Evolutionary conservation across 495 filamentous ascomycete genomes (phyloP).

Genomic region (Neurospora sublineolata): DNA sequence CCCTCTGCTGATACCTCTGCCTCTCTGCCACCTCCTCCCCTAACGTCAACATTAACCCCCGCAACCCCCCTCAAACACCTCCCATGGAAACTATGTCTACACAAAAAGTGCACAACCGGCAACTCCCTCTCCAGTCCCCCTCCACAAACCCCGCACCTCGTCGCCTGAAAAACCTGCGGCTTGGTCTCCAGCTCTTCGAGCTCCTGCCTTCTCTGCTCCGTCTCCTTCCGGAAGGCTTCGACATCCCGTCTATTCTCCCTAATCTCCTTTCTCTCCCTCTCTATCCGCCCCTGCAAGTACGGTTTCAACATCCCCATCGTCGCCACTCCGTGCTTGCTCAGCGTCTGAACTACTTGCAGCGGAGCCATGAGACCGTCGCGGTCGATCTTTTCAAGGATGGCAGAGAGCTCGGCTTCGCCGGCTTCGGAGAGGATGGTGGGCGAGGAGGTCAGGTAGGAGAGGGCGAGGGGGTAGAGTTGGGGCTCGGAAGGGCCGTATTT

Average conservation of each 20-base stretch:
- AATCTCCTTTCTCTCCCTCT: slow-evolving; percentile 78
- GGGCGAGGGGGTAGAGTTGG: slow-evolving; percentile 81
- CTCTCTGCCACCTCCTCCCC: slow-evolving; percentile 9
- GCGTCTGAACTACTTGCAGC: slow-evolving; percentile 88
- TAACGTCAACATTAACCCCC: slow-evolving; percentile 13
- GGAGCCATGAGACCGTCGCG: slow-evolving; percentile 88
- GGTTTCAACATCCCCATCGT: slow-evolving; percentile 96
- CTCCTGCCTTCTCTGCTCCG: slow-evolving; percentile 64
- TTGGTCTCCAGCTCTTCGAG: slow-evolving; percentile 63
- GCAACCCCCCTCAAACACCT: slow-evolving; percentile 50
- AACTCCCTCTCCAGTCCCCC: slow-evolving; percentile 56
- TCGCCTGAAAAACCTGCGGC: slow-evolving; percentile 80
- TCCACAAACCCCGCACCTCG: slow-evolving; percentile 66
- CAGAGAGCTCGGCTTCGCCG: slow-evolving; percentile 67
- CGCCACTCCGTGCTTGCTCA: slow-evolving; percentile 53
- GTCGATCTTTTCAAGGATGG: slow-evolving; percentile 76
- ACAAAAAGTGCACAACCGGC: slow-evolving; percentile 88
- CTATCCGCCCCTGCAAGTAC: slow-evolving; percentile 80
- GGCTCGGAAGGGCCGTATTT: slow-evolving; percentile 92
- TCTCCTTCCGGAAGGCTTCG: slow-evolving; percentile 75
- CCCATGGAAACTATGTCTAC: slow-evolving; percentile 93
- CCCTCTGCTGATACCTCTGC: slow-evolving; percentile 42
- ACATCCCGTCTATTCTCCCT: slow-evolving; percentile 71
- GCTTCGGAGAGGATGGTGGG: slow-evolving; percentile 73
- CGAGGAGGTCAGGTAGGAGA: slow-evolving; percentile 87